These are phyloP conservation scores for Hypholoma sublateritium DNA, from an alignment of 768 basidiomycete species.

Conservation along the genomic window DNA sequence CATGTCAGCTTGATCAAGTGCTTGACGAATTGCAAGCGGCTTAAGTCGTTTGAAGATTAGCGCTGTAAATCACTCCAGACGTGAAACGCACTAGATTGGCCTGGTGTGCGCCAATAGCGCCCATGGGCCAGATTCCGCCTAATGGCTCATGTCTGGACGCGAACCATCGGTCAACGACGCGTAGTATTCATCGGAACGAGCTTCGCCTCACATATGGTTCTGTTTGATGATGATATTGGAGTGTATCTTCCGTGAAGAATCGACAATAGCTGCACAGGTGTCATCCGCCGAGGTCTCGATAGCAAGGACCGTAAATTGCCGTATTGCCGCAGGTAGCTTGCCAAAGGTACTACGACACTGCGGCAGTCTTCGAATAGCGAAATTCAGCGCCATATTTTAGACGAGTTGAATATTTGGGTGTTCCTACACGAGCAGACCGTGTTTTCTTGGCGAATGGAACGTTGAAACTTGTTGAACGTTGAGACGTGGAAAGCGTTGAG, in stretches of 20 bases:
- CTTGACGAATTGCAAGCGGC: slow-evolving; percentile 72
- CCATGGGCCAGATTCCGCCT: slow-evolving; percentile 79
- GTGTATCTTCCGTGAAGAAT: slow-evolving; percentile 64
- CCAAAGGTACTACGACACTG: too few relatives aligned
- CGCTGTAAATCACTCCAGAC: neutral
- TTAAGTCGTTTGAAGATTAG: slow-evolving; percentile 23
- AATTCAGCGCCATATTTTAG: neutral
- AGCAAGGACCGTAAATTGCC: slow-evolving; percentile 64
- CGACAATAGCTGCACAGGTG: slow-evolving; percentile 86
- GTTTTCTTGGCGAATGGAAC: too few relatives aligned
- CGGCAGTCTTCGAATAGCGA: neutral
- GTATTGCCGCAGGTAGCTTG: slow-evolving; percentile 3
- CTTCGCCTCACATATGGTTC: slow-evolving; percentile 49
- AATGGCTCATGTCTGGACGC: slow-evolving; percentile 49
- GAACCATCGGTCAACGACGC: neutral
- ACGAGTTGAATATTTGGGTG: too few relatives aligned
- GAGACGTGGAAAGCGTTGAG: neutral
- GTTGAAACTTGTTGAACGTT: too few relatives aligned
- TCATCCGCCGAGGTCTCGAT: slow-evolving; percentile 94
- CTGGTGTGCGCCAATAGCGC: slow-evolving; percentile 78
- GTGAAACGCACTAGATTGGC: slow-evolving; percentile 60
- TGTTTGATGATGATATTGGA: slow-evolving; percentile 90
- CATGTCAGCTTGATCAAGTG: slow-evolving; percentile 65
- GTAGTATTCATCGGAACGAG: slow-evolving; percentile 1
- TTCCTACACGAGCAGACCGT: too few relatives aligned